These are phyloP conservation scores for Notholithocarpus densiflorus DNA, from an alignment of 306 rosid species.

Conservation along the genomic window DNA sequence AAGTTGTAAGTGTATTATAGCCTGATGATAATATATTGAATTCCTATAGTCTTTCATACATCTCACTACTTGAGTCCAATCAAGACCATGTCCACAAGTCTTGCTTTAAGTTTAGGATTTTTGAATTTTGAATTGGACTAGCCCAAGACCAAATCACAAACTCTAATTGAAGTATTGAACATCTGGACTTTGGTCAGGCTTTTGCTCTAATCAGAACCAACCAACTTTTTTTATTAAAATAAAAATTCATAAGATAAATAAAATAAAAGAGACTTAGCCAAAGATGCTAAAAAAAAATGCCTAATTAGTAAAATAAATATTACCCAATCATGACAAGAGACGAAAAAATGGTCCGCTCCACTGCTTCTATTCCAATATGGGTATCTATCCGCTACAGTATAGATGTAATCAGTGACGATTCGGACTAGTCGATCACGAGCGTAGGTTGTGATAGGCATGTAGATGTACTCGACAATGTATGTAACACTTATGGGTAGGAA, in stretches of 20 bases:
- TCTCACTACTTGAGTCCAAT: no score
- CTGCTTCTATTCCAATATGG: conserved; percentile 59
- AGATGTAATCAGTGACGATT: conserved; percentile 45
- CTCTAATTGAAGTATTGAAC: no score
- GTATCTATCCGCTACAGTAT: conserved; percentile 36
- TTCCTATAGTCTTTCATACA: no score
- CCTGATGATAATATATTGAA: no score
- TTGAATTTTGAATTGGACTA: no score
- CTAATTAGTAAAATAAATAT: not conserved
- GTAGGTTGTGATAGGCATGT: conserved; percentile 44
- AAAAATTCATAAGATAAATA: not conserved
- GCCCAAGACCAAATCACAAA: no score
- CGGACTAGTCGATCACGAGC: conserved; percentile 43
- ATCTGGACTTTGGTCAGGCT: no score
- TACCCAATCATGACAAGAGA: conserved; percentile 85
- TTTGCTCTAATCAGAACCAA: no score
- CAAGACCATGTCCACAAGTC: no score
- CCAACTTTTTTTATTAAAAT: no score
- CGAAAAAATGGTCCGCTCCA: conserved; percentile 75
- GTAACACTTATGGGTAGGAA: conserved; percentile 57
- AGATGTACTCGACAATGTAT: conserved; percentile 39
- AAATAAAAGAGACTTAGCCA: not conserved
- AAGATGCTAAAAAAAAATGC: not conserved
- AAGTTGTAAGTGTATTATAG: no score
- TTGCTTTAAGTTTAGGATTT: no score